Evolutionary conservation across 208 protist species (phyloP).

Genomic region (Trypanosoma lewisi): DNA sequence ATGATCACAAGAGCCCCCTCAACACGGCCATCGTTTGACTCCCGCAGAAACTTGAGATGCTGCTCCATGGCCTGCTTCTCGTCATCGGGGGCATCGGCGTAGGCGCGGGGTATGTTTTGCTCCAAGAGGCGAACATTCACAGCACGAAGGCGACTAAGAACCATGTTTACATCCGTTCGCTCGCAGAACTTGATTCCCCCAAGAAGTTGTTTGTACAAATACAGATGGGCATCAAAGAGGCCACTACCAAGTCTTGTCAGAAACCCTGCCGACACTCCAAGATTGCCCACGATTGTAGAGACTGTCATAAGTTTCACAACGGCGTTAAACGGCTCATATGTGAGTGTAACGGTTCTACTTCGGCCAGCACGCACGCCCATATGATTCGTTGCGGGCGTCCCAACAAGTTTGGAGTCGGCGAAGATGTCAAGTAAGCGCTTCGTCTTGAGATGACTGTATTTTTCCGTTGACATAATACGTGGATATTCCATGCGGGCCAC

Average conservation of each 20-base stretch:
- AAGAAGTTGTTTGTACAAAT: conserved; percentile 79
- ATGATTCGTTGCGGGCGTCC: conserved; percentile 58
- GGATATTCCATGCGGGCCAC: conserved; percentile 85
- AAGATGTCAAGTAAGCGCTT: conserved; percentile 76
- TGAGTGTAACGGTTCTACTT: conserved; percentile 75
- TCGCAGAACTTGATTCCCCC: conserved; percentile 49
- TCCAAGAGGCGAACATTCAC: conserved; percentile 73
- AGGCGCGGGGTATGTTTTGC: conserved; percentile 60
- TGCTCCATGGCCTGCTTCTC: conserved; percentile 33
- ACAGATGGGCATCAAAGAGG: conserved; percentile 82
- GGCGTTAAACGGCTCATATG: conserved; percentile 72
- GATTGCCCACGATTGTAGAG: conserved; percentile 72
- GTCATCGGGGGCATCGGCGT: conserved; percentile 34
- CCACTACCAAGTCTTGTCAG: conserved; percentile 73
- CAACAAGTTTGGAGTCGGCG: conserved; percentile 63
- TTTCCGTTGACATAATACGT: conserved; percentile 80
- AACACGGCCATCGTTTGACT: conserved; percentile 65
- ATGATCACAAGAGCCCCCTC: conserved; percentile 44
- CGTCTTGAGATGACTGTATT: conserved; percentile 87
- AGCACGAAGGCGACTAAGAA: conserved; percentile 55
- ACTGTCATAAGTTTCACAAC: conserved; percentile 77
- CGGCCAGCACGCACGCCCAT: conserved; percentile 68
- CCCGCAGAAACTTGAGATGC: conserved; percentile 55
- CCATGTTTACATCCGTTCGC: conserved; percentile 27
- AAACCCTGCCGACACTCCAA: conserved; percentile 80